Evolutionary conservation across 345 rosid species (phyloP).

Genomic region (Pugionium dolabratum): DNA sequence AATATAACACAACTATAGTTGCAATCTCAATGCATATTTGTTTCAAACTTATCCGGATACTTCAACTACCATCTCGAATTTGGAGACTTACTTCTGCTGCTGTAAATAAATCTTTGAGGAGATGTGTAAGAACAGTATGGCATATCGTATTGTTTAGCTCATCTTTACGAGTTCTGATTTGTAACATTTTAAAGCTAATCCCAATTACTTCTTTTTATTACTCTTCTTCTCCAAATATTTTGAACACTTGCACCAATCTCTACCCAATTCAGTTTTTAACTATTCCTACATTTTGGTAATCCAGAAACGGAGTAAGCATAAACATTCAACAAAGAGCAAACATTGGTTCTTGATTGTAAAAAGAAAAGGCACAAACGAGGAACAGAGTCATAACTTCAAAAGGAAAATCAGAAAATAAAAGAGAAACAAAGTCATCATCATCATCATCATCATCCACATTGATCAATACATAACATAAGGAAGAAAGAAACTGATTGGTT

Average conservation of each 20-base stretch:
- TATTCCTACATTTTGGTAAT: no score
- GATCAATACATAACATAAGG: constrained; percentile 15
- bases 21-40: neutral
- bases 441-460: constrained; percentile 32
- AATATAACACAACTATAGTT: neutral
- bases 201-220: no score
- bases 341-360: constrained; percentile 6
- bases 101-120: neutral
- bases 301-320: neutral
- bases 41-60: neutral
- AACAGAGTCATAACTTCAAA: constrained; percentile 15
- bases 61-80: neutral
- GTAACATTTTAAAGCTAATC: no score
- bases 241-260: no score
- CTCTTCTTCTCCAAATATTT: no score
- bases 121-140: neutral
- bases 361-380: neutral
- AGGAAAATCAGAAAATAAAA: neutral
- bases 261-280: no score
- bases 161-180: neutral
- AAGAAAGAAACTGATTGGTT: neutral
- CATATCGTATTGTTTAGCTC: neutral
- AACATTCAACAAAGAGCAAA: constrained; percentile 28
- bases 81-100: neutral
- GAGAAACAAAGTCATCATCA: constrained; percentile 11